Percentiles rank a stretch among this genome's conserved stretches.
Evolutionary conservation across 768 basidiomycete genomes (phyloP).

Genomic region (Boletales sp.): DNA sequence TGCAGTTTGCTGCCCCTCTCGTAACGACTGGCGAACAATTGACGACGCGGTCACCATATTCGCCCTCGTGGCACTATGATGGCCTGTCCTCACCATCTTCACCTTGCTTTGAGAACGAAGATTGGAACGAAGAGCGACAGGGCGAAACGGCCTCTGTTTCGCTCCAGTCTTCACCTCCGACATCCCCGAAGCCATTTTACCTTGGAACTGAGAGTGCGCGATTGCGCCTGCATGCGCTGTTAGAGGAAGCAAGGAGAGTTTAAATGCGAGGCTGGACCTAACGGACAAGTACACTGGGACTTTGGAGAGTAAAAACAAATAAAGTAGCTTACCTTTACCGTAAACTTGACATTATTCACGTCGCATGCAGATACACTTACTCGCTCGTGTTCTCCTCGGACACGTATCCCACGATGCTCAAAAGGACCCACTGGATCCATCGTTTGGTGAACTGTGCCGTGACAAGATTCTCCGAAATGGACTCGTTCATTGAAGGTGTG

Average conservation of each 20-base stretch:
- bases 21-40: neutral
- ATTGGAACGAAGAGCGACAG: neutral
- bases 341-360: neutral
- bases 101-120: neutral
- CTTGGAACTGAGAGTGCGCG: slow-evolving; percentile 8
- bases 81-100: neutral
- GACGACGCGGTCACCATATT: slow-evolving; percentile 1
- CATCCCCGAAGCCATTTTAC: slow-evolving; percentile 1
- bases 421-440: slow-evolving; percentile 70
- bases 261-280: neutral
- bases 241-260: slow-evolving; percentile 13
- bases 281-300: too few species aligned
- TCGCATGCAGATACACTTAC: slow-evolving; percentile 54
- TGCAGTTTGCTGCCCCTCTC: slow-evolving; percentile 13
- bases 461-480: slow-evolving; percentile 72
- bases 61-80: slow-evolving; percentile 19
- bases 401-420: slow-evolving; percentile 76
- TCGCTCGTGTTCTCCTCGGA: slow-evolving; percentile 61
- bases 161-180: neutral
- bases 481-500: slow-evolving; percentile 61
- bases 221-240: slow-evolving; percentile 12
- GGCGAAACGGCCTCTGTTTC: neutral
- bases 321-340: too few species aligned
- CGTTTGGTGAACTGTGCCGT: slow-evolving; percentile 64
- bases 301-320: too few species aligned